Evolutionary conservation across 208 protist species (phyloP).

Genomic region (Leishmania turanica): DNA sequence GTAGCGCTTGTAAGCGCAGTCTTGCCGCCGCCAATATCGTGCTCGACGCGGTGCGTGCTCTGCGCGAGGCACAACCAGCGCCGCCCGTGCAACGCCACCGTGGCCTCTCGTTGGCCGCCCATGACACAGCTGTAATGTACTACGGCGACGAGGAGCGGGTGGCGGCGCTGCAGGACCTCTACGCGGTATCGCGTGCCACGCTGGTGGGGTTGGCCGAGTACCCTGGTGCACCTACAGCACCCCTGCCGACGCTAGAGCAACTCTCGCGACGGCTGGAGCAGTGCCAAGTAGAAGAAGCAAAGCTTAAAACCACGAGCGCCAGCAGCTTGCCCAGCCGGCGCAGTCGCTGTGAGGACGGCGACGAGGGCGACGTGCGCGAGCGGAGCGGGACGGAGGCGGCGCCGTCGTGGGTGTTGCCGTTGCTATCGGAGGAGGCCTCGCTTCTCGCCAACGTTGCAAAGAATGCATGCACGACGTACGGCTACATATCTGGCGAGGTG

Average conservation of each 20-base stretch:
- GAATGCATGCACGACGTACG: conserved; percentile 51
- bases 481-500: conserved; percentile 69
- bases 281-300: not conserved
- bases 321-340: not conserved
- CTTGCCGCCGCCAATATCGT: conserved; percentile 74
- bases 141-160: conserved; percentile 36
- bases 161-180: conserved; percentile 19
- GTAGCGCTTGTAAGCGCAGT: conserved; percentile 56
- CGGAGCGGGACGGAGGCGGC: not conserved
- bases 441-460: conserved; percentile 47
- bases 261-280: conserved; percentile 5
- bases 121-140: conserved; percentile 37
- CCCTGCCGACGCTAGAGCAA: conserved; percentile 3
- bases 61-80: conserved; percentile 42
- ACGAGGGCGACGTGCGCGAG: not conserved
- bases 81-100: conserved; percentile 48
- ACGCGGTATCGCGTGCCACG: conserved; percentile 20
- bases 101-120: conserved; percentile 69
- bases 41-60: conserved; percentile 50
- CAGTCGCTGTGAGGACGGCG: conserved; percentile 5
- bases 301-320: not conserved
- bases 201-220: conserved; percentile 15
- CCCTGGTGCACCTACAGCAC: not conserved
- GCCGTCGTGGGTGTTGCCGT: conserved; percentile 14
- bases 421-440: conserved; percentile 40